A percentile compares a stretch with the other conserved stretches of the same genome.
These are phyloP conservation scores for Cryphonectria radicalis DNA, from an alignment of 2,329 filamentous ascomycete genomes.

Conservation along the genomic window DNA sequence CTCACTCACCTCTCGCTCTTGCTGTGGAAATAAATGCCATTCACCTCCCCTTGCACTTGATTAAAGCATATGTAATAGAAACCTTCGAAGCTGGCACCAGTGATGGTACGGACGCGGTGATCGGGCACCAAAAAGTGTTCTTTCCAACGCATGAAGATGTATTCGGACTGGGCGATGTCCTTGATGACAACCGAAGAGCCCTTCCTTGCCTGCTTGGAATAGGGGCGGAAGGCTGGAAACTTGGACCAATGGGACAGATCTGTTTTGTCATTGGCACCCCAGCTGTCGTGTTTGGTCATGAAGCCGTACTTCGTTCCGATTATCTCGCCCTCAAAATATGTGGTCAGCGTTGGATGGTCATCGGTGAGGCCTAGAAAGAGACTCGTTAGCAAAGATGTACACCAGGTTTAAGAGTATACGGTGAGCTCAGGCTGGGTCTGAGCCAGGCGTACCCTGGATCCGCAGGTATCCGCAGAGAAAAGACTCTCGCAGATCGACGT, in stretches of 20 bases:
- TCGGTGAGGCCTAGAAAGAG: slow-evolving; percentile 79
- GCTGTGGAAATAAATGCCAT: slow-evolving; percentile 95
- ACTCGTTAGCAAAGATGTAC: neutral
- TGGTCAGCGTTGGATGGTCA: slow-evolving; percentile 96
- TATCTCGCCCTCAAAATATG: slow-evolving; percentile 97
- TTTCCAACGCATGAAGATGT: slow-evolving; percentile 99
- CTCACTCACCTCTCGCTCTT: slow-evolving; percentile 90
- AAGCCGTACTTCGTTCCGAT: slow-evolving; percentile 97
- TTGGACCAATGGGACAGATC: slow-evolving; percentile 93
- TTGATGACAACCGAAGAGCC: slow-evolving; percentile 60
- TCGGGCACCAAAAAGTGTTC: slow-evolving; percentile 97
- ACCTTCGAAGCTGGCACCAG: slow-evolving; percentile 93
- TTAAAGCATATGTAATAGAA: slow-evolving; percentile 99
- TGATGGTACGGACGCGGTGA: slow-evolving; percentile 87
- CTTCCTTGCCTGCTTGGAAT: slow-evolving; percentile 62
- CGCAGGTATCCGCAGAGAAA: slow-evolving; percentile 93
- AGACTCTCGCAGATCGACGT: slow-evolving; percentile 92
- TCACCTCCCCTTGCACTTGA: slow-evolving; percentile 82
- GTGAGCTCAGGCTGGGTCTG: slow-evolving; percentile 4
- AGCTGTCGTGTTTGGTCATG: slow-evolving; percentile 82
- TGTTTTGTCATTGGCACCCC: slow-evolving; percentile 90
- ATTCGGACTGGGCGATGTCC: slow-evolving; percentile 78
- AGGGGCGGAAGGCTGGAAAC: slow-evolving; percentile 83
- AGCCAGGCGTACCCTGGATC: slow-evolving; percentile 75
- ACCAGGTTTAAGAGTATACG: neutral